Percentiles rank a stretch among this genome's conserved stretches.
Conservation (phyloP, 805 yeast genomes). For the Candida nitratophila region DNA sequence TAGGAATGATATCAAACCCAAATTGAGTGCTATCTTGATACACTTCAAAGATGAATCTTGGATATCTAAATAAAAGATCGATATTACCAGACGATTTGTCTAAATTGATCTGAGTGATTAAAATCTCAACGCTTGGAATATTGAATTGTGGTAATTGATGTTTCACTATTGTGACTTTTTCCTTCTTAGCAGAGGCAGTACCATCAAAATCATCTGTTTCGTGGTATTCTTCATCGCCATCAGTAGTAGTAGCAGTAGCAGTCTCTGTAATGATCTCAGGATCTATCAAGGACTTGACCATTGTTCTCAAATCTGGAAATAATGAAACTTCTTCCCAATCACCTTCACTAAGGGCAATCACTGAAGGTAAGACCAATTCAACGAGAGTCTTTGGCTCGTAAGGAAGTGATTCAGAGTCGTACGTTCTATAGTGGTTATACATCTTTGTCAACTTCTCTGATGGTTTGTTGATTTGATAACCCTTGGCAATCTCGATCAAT, state of each 20-base stretch:
- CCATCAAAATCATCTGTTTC: neutral
- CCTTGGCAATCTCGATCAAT: conserved; percentile 36
- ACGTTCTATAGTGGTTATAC: neutral
- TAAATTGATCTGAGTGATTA: conserved; percentile 24
- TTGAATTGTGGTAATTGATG: conserved; percentile 17
- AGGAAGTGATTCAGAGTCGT: conserved; percentile 36
- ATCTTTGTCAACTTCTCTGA: neutral
- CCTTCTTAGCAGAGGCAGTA: conserved; percentile 6
- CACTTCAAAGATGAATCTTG: conserved; percentile 55
- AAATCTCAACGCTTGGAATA: conserved; percentile 29
- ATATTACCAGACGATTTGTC: conserved; percentile 39
- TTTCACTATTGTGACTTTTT: conserved; percentile 5
- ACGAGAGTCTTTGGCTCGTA: conserved; percentile 44
- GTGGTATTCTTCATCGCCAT: conserved; percentile 1
- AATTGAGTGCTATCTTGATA: conserved; percentile 43
- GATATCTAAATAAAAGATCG: conserved; percentile 62
- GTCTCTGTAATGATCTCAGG: neutral
- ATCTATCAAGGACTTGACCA: conserved; percentile 9
- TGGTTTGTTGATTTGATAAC: conserved; percentile 9
- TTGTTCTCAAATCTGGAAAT: conserved; percentile 29
- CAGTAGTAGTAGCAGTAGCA: conserved; percentile 1
- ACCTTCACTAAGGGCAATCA: conserved; percentile 29
- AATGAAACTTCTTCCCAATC: conserved; percentile 34
- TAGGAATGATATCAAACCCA: conserved; percentile 62
- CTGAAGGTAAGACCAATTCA: conserved; percentile 45